Conservation (phyloP, 1,284 basidiomycete genomes). For the Sparassis latifolia region DNA sequence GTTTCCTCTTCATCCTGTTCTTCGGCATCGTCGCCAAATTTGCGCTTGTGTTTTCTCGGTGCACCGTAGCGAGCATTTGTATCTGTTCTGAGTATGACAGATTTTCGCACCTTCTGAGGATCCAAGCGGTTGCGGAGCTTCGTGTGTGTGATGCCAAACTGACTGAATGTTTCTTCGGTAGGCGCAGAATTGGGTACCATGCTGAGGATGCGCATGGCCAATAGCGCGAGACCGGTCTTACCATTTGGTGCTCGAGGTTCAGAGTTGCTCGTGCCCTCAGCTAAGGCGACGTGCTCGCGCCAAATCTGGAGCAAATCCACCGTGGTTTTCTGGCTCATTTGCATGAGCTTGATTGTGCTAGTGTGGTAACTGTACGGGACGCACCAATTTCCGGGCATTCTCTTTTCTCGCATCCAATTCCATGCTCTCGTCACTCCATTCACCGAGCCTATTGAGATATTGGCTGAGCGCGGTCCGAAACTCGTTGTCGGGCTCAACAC, state of each 20-base stretch:
- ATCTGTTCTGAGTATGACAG: conserved; percentile 11
- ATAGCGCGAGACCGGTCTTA: conserved; percentile 10
- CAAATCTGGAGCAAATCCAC: conserved; percentile 6
- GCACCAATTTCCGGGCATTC: neutral
- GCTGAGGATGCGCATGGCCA: conserved; percentile 16
- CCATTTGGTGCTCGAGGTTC: conserved; percentile 1
- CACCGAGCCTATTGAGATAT: conserved; percentile 1
- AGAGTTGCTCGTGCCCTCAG: neutral
- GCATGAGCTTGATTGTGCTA: neutral
- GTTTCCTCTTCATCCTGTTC: too few relatives aligned
- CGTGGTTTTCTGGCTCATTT: neutral
- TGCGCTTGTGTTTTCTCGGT: too few relatives aligned
- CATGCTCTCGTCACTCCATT: neutral
- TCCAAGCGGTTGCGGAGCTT: conserved; percentile 12
- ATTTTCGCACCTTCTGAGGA: conserved; percentile 11
- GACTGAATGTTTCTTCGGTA: conserved; percentile 17
- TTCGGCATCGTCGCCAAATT: too few relatives aligned
- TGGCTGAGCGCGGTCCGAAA: conserved; percentile 1
- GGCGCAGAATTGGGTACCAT: conserved; percentile 19
- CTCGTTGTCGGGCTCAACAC: neutral
- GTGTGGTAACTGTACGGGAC: neutral
- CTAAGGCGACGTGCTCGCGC: neutral
- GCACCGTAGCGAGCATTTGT: neutral
- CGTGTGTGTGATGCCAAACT: conserved; percentile 16
- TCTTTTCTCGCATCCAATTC: neutral